Evolutionary conservation across 2,329 filamentous ascomycete genomes (phyloP), one percentile per base, ranked within the genome.

Genomic region (Apiospora rasikravindrae): DNA sequence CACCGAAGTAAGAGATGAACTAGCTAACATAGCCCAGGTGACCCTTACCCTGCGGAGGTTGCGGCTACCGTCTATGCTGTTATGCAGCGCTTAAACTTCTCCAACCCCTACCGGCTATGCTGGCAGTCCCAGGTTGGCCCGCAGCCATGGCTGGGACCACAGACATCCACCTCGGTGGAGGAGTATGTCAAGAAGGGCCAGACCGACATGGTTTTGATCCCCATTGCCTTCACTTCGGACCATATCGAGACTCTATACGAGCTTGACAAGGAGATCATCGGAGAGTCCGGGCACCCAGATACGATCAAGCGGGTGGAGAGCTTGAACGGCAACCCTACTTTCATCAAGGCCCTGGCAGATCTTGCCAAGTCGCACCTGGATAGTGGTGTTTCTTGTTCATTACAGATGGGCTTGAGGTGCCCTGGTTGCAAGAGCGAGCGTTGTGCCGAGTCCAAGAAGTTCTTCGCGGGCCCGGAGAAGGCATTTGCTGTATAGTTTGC

Each of bases 101-200:
- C 90, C 73, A 96, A 99, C 84, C 94, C 93, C 7, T 98, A 98
- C 84, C 92, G 96, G 71, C 87, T 99, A 24, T 96, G 95, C 79
- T 99, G 96, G 96, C 96, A 99, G 83, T 98, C 95, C 6, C 96
- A 99, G 83, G 96, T 99, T 74, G 96, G 97, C 10, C 96, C 97
- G 0, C 94, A 92, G 40, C 93, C 96, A 26, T 99, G 96, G 96
- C 88, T 99, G 11, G 96, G 96, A 29, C 95, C 96, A 14, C 96
- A 99, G 82, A 99, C 96, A 0, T 91, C 92, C 73, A 91, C 92
- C 76, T 96, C 95, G 0, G 96, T 99, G 14, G 91, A 95, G 80
- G 89, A 94, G 73, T 97, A 98, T 80, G 91, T 98, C 76, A 90
- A 93, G 80, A 95, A 96, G 83, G 96, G 96, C 0, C 94, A 98